These are phyloP conservation scores for Dendryphion nanum DNA, from an alignment of 2,329 filamentous ascomycete species.

Conservation along the genomic window DNA sequence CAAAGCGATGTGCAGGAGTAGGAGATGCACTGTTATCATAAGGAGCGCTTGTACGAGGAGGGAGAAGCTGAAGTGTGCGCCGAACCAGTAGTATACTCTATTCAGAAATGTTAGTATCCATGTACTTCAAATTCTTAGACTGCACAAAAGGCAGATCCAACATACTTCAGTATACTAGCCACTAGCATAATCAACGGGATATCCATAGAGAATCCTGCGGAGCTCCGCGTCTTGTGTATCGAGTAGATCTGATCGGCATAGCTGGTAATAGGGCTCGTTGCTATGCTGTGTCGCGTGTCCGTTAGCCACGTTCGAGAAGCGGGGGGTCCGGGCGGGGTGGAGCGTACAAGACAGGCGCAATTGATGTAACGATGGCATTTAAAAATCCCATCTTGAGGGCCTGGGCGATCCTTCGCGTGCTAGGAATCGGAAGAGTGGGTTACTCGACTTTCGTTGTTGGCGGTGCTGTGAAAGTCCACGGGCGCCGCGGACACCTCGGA, in stretches of 20 bases:
- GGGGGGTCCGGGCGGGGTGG: background rate
- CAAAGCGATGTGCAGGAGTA: slow-evolving; percentile 61
- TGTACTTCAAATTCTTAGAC: background rate
- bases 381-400: slow-evolving; percentile 34
- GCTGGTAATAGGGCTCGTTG: slow-evolving; percentile 62
- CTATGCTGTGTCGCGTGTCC: slow-evolving; percentile 48
- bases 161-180: slow-evolving; percentile 61
- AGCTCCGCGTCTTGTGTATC: slow-evolving; percentile 59
- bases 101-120: background rate
- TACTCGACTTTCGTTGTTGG: slow-evolving; percentile 4
- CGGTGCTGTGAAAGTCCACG: background rate
- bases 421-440: too few species aligned
- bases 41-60: slow-evolving; percentile 60
- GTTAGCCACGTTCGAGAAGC: background rate
- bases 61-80: slow-evolving; percentile 58
- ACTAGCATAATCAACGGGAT: slow-evolving; percentile 67
- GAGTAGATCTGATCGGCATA: slow-evolving; percentile 67
- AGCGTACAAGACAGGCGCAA: slow-evolving; percentile 40
- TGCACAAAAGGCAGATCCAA: slow-evolving; percentile 1
- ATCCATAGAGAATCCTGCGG: slow-evolving; percentile 64
- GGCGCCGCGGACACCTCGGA: background rate
- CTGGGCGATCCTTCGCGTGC: slow-evolving; percentile 3
- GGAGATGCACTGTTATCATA: slow-evolving; percentile 59
- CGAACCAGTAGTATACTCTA: slow-evolving; percentile 66
- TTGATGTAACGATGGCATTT: slow-evolving; percentile 32